Evolutionary conservation across 75 land plant species (phyloP), one percentile per base, ranked within the genome.

Genomic region (Pseudotsuga menziesii): DNA sequence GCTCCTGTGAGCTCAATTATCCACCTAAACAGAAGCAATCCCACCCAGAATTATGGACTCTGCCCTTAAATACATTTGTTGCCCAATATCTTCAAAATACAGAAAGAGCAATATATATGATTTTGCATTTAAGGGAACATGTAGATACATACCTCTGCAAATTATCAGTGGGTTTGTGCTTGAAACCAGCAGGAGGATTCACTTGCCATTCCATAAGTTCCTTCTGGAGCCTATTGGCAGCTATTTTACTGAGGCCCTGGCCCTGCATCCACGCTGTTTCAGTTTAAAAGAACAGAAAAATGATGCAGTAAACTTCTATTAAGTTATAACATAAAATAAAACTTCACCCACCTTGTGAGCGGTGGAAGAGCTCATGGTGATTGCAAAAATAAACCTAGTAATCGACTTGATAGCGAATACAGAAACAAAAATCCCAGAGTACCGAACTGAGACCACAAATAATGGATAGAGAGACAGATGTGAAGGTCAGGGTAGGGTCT

Each of bases 191-290:
- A 4, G 96, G 98, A 13, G 98, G 93, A 75, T 88, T 91, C 78
- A 88, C 83, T 81, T 94, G 96, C 98, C 98, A 94, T 73, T 94
- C 98, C 23, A 78, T 79, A 32, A 94, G 83, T 80, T 94, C 98
- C 77, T 94, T 94, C 84, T 93, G 93, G 55, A 94, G 85, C 14
- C 96, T 78, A 79, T 89, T 91, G 72, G 88, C 78, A 11, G 98
- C 96, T 61, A 94, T 93, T 83, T 89, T 91, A 80, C 98, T 93
- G 58, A 94, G 78, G 22, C 77, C 87, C 98, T 94, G 76, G 16
- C 61, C 23, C 61, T 60, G 61, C 61, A 60, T 60, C 61, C 61
- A 20, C n/a, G 20, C 61, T 4, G 23, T 23, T 20, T 60, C 61
- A 5, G 22, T 60, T 23, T 4, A 60, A 60, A 60, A 5, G 61